Percentiles rank a stretch among this genome's conserved stretches.
These are phyloP conservation scores for Mimosa bimucronata DNA, from an alignment of 306 rosid genomes.

Conservation along the genomic window DNA sequence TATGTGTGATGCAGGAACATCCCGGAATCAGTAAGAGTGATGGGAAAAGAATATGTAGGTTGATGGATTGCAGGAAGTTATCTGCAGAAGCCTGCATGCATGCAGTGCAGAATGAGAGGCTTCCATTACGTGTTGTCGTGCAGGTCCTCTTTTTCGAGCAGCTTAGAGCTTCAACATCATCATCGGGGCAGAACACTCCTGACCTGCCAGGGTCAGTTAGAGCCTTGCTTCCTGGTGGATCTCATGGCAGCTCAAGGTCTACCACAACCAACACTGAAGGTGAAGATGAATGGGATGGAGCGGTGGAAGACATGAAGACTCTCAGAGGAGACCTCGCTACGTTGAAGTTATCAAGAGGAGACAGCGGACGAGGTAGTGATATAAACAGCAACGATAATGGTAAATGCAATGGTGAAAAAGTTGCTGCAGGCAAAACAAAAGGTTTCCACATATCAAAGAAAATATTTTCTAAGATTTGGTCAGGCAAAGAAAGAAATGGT, in stretches of 20 bases:
- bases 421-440: constrained; percentile 64
- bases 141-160: constrained; percentile 97
- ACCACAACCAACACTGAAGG: constrained; percentile 82
- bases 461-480: constrained; percentile 89
- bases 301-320: constrained; percentile 73
- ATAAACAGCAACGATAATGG: constrained; percentile 40
- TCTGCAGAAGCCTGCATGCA: constrained; percentile 93
- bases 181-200: constrained; percentile 62
- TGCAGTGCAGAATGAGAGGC: constrained; percentile 92
- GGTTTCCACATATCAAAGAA: constrained; percentile 67
- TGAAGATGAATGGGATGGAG: constrained; percentile 86
- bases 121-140: constrained; percentile 81
- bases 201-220: constrained; percentile 67
- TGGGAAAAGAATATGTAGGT: constrained; percentile 77
- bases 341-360: constrained; percentile 47
- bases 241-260: constrained; percentile 88
- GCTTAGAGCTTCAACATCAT: constrained; percentile 59
- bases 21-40: constrained; percentile 88
- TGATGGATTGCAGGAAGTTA: constrained; percentile 91
- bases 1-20: constrained; percentile 70
- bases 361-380: constrained; percentile 36
- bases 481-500: constrained; percentile 69
- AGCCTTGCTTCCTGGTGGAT: constrained; percentile 68
- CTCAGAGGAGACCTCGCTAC: constrained; percentile 70
- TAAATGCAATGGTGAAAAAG: constrained; percentile 52